Evolutionary conservation across 192 early-diverging fungal genomes (phyloP), one percentile per base, ranked within the genome.

Genomic region (Linnemannia elongata): DNA sequence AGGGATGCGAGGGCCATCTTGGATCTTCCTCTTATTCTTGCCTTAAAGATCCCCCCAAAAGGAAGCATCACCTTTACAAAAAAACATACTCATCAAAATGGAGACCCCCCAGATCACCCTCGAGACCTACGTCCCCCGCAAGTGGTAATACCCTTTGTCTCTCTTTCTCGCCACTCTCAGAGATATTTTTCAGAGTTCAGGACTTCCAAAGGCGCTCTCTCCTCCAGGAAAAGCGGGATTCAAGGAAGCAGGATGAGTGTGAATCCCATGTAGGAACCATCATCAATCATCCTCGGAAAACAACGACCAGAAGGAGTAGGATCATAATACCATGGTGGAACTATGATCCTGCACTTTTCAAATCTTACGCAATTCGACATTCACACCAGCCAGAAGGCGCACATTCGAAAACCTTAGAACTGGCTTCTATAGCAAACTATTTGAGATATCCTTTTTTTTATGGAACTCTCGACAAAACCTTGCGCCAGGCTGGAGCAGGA

Each of bases 51-150:
- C 60, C 63, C 79, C n/a, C 66, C 69, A 66, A 70, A 79, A 85
- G 77, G 83, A 85, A 85, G 57, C 76, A 76, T 73, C 78, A 52
- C 49, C 68, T 72, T 73, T 75, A 75, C 60, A 81, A 72, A 66
- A 66, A 66, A 66, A 66, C 44, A 36, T 66, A 72, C 39, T 60
- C 42, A 74, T 72, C 75, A 47, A 79, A 80, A 87, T 87, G 85
- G 85, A 87, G 76, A 78, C 78, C 72, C 76, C 84, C 76, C 78
- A 87, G 79, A 80, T 87, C 72, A 87, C 85, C 76, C 85, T 87
- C 76, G 85, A 87, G 85, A 78, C 85, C 76, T 87, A 87, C 85
- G 73, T 81, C 80, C 85, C 85, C 85, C 85, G 85, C 85, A 87
- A 87, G 85, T 87, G 85, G 85, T 87, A 87, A 41, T 35, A 33